Evolutionary conservation across 176 grass and related monocot species (phyloP), one percentile per base, ranked within the genome.

Genomic region (Hordeum vulgare): DNA sequence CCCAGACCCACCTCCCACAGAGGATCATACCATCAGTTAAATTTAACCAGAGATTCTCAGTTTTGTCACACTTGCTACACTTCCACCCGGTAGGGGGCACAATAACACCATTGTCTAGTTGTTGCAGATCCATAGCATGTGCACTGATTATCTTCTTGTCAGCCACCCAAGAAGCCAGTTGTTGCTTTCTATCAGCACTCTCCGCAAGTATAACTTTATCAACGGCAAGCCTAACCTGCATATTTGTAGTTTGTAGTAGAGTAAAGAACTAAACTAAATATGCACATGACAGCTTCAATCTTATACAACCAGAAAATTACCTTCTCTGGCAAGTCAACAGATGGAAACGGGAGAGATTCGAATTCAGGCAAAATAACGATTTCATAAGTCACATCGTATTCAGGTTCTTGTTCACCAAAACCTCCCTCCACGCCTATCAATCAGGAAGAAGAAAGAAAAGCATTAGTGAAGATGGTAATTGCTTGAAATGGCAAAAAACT

Each of bases 11-110:
- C 75, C 96, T 90, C 78, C 96, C 96, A 56, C 93, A 99, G 44
- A 99, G 78, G 78, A 96, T 92, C 80, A 61, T 94, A 66, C 96
- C 96, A 92, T 99, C 96, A 41, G 93, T 96, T 86, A 99, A 85
- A 83, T 99, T 99, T 86, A 99, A 80, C 96, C 96, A 99, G 27
- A 99, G 93, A 87, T 99, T 99, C 71, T 96, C 96, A 36, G 85
- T 94, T 86, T 99, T 99, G 75, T 99, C 91, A 20, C 93, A 99
- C 81, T 96, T 99, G 89, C 89, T 75, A 82, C 96, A 99, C 81
- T 94, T 96, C 96, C 96, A 99, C 67, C 96, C 93, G 51, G 88
- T 87, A 85, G 93, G 93, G 67, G 93, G 89, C 51, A 99, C 91
- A 84, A 89, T 10, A 81, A 99, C 91, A 77, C 96, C 93, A 72